Evolutionary conservation across 2,329 filamentous ascomycete genomes (phyloP), one percentile per base, ranked within the genome.

Genomic region (Tolypocladium inflatum): DNA sequence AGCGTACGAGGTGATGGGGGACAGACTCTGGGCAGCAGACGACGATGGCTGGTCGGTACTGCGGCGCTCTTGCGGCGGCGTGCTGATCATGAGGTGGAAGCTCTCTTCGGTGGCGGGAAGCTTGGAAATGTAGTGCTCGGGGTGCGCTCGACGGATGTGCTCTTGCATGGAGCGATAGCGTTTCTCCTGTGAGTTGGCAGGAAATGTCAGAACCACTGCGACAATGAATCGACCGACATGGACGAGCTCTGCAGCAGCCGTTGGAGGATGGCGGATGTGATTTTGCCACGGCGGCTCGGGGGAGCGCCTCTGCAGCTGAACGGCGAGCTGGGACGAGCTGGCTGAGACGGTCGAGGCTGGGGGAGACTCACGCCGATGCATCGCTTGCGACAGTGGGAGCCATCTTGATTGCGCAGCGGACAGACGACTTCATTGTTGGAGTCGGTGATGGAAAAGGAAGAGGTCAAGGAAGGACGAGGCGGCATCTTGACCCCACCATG

Each of bases 81-180:
- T 91, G 73, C 86, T 95, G 74, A 97, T 90, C 94, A 97, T 97
- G 73, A 96, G 81, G 69, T 89, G 80, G 76, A 99, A 97, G 85
- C 91, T 97, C 77, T 97, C 93, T 75, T 97, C 93, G 66, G 93
- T 99, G 54, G 94, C 94, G 65, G 94, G 93, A 67, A 97, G 88
- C 83, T 97, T 97, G 55, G 94, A 87, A 67, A 99, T 96, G 77
- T 97, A 97, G 74, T 97, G 89, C 73, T 96, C 91, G 61, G 93
- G 93, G 73, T 99, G 94, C 65, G 94, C 93, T 74, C 94, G 88
- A 68, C 94, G 90, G 69, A 99, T 97, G 71, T 99, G 94, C 82
- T 99, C 94, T 77, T 97, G 94, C 91, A 99, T 97, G 63, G 93
- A 97, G 74, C 94, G 91, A 78, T 92, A 99, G 66, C 90, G 85